A percentile compares a stretch with the other conserved stretches of the same genome.
Evolutionary conservation across 345 rosid genomes (phyloP).

Genomic region (Eucalyptus globulus): DNA sequence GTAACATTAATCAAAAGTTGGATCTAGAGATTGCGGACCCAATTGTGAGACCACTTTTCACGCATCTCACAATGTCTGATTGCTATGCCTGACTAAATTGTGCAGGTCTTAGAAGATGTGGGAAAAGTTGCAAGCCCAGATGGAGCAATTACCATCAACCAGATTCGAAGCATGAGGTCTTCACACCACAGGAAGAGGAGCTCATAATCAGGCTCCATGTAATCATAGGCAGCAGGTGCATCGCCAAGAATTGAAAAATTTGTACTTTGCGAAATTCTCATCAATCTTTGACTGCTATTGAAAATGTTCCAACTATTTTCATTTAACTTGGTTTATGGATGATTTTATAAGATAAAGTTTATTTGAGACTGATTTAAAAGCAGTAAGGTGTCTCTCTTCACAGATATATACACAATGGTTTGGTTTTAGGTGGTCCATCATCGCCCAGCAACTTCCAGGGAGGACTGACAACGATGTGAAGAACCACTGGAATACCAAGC

Average conservation of each 20-base stretch:
- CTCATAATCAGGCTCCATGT: slow-evolving; percentile 77
- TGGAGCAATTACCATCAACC: not conserved
- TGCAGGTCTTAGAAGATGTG: slow-evolving; percentile 42
- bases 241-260: not conserved
- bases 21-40: not conserved
- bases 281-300: not conserved
- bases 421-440: slow-evolving; percentile 62
- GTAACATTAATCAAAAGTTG: not conserved
- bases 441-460: slow-evolving; percentile 89
- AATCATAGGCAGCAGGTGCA: slow-evolving; percentile 84
- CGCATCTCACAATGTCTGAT: not conserved
- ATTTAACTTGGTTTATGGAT: not conserved
- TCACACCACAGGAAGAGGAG: slow-evolving; percentile 84
- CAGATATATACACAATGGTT: not conserved
- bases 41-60: not conserved
- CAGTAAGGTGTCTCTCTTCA: not conserved
- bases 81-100: not conserved
- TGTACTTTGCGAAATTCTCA: not conserved
- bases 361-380: not conserved
- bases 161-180: slow-evolving; percentile 30
- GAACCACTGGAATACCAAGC: slow-evolving; percentile 87
- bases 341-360: not conserved
- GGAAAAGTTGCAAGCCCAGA: slow-evolving; percentile 10
- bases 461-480: slow-evolving; percentile 94
- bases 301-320: not conserved